Conservation (phyloP, 1,139 yeast species). For the Magnusiomyces fungicola region DNA sequence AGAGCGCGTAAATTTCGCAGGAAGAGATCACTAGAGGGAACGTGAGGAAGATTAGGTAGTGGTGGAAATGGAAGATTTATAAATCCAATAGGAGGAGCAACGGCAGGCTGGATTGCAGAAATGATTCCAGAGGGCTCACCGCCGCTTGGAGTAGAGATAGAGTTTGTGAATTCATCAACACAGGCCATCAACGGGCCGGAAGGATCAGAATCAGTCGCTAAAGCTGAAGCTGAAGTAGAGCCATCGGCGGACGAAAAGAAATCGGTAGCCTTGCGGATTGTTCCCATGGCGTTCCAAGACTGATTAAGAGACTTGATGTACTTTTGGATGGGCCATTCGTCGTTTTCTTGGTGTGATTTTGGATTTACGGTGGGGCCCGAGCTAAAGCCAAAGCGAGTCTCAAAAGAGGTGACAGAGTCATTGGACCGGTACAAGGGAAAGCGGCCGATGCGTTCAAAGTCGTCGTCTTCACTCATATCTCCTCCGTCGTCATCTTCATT, state of each 20-base stretch:
- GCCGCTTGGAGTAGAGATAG: slow-evolving; percentile 16
- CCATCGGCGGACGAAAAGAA: neutral
- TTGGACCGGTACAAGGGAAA: neutral
- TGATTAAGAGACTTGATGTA: slow-evolving; percentile 15
- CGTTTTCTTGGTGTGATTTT: neutral
- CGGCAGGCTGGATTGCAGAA: slow-evolving; percentile 42
- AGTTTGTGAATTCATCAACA: neutral
- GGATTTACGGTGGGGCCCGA: neutral
- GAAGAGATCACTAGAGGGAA: neutral
- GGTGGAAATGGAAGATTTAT: slow-evolving; percentile 32
- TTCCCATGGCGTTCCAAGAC: slow-evolving; percentile 14
- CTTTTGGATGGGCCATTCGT: slow-evolving; percentile 13
- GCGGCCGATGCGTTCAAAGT: neutral
- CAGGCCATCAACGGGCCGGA: neutral
- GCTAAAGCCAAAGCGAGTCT: neutral
- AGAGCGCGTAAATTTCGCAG: slow-evolving; percentile 11
- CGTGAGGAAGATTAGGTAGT: slow-evolving; percentile 7
- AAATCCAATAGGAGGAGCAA: slow-evolving; percentile 41
- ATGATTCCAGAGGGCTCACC: slow-evolving; percentile 52
- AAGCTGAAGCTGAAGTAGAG: neutral
- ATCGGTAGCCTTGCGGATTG: neutral
- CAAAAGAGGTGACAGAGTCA: neutral
- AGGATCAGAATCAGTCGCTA: neutral
- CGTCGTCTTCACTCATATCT: neutral
- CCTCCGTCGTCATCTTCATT: neutral